Evolutionary conservation across 306 rosid species (phyloP).

Genomic region (Pyrus bretschneideri): DNA sequence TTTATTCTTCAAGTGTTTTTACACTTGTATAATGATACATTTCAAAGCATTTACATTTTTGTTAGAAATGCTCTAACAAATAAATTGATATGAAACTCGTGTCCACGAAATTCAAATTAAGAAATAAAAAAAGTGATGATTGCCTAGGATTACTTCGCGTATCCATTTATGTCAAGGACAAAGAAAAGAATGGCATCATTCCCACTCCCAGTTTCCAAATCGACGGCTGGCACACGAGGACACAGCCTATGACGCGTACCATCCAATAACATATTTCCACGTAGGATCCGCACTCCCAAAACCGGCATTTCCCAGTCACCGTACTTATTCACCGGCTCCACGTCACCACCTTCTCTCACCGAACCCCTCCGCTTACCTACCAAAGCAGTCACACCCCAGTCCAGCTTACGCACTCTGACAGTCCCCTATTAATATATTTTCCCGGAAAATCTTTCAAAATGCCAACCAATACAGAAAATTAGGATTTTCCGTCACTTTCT

Average conservation of each 20-base stretch:
- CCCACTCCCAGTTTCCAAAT: constrained; percentile 3
- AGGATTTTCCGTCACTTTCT: neutral
- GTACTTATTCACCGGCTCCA: neutral
- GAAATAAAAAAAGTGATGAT: too few species aligned
- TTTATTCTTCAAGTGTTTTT: too few species aligned
- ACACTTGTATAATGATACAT: too few species aligned
- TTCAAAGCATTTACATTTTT: too few species aligned
- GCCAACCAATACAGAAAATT: neutral
- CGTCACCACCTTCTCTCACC: neutral
- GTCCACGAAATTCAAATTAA: too few species aligned
- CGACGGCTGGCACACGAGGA: neutral
- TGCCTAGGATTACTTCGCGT: neutral
- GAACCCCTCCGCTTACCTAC: constrained; percentile 20
- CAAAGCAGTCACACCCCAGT: constrained; percentile 22
- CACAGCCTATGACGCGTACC: constrained; percentile 46
- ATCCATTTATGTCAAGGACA: neutral
- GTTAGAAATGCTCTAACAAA: too few species aligned
- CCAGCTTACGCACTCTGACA: neutral
- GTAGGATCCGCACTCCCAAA: constrained; percentile 3
- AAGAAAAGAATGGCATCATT: neutral
- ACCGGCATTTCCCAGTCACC: constrained; percentile 28
- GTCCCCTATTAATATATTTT: neutral
- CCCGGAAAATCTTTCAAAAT: neutral
- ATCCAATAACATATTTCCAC: constrained; percentile 43
- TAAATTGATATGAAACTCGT: too few species aligned